Evolutionary conservation across 306 rosid genomes (phyloP).

Genomic region (Trifolium pratense): DNA sequence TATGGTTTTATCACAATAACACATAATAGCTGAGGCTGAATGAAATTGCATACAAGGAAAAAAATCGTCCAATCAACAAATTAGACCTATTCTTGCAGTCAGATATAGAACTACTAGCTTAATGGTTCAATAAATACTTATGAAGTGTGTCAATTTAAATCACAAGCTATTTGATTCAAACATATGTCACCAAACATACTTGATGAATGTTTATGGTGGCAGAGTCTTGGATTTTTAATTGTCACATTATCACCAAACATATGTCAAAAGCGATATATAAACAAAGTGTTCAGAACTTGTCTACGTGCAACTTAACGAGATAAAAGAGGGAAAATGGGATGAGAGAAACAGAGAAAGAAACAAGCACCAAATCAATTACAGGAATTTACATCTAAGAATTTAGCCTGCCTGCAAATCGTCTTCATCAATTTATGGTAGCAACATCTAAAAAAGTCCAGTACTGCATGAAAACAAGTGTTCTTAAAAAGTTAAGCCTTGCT

Average conservation of each 20-base stretch:
- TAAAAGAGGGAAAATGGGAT: neutral
- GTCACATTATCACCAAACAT: neutral
- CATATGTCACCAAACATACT: no score
- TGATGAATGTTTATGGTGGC: neutral
- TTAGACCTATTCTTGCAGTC: neutral
- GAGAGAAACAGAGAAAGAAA: neutral
- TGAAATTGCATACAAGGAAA: neutral
- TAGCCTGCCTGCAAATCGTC: neutral
- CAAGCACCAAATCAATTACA: neutral
- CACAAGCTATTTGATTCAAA: neutral
- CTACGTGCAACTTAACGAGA: neutral
- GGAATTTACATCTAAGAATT: neutral
- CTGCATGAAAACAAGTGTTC: neutral
- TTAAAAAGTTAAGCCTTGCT: neutral
- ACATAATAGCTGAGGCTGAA: neutral
- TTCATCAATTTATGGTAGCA: neutral
- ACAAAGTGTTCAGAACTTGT: neutral
- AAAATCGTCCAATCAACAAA: neutral
- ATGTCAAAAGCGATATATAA: neutral
- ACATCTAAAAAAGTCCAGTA: neutral
- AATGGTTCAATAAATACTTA: neutral
- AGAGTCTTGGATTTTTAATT: neutral
- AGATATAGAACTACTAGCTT: neutral
- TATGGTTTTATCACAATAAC: neutral
- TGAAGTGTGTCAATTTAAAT: conserved; percentile 14